Evolutionary conservation across 192 early-diverging fungal genomes (phyloP).

Genomic region (Backusella tarrabulga): DNA sequence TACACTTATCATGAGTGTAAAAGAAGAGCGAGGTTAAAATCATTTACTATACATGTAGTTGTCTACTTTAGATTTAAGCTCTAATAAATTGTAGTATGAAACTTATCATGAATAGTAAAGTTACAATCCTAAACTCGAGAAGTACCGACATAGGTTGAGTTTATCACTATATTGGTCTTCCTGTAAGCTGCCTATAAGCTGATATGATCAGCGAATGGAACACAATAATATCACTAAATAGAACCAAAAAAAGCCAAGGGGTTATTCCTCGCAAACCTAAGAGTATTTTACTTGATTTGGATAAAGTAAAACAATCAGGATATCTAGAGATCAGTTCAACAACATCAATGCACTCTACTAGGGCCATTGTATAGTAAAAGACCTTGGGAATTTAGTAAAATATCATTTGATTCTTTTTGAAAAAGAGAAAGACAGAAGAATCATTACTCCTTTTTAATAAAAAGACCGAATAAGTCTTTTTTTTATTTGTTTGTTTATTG

Average conservation of each 20-base stretch:
- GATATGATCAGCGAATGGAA: not conserved
- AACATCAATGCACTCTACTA: not conserved
- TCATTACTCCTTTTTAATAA: not conserved
- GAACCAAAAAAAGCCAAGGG: no score
- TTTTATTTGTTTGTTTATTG: not conserved
- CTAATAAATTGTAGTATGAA: no score
- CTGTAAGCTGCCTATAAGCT: not conserved
- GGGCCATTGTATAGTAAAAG: not conserved
- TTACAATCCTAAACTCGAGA: not conserved
- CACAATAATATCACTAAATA: not conserved
- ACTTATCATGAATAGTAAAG: not conserved
- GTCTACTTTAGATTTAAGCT: not conserved
- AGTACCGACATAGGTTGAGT: not conserved
- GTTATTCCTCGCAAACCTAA: not conserved
- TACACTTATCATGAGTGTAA: not conserved
- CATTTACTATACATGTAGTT: not conserved
- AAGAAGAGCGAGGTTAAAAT: not conserved
- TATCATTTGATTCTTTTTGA: not conserved
- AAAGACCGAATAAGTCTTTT: not conserved
- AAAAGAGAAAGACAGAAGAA: not conserved
- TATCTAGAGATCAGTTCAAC: not conserved
- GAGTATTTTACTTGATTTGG: not conserved
- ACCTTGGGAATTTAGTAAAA: not conserved
- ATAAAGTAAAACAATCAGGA: not conserved
- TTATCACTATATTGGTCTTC: not conserved